Evolutionary conservation across 116 monocot species (phyloP), one percentile per base, ranked within the genome.

Genomic region (Cymodocea nodosa): DNA sequence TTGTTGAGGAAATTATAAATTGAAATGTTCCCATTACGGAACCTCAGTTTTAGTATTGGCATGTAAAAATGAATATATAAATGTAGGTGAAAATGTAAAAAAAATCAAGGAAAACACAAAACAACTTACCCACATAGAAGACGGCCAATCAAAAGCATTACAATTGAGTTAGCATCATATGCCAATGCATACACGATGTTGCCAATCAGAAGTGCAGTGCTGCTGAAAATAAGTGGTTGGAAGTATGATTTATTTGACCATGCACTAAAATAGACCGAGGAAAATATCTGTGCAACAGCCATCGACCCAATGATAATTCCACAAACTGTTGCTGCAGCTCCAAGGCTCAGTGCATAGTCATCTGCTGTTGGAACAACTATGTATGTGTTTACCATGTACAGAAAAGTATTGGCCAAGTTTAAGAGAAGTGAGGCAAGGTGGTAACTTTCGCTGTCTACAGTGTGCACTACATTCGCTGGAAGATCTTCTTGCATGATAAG

Each of bases 321-420:
- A 80, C 93, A 94, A 34, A 84, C 84, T 52, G 94, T 89, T 23
- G 89, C 86, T 65, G 89, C 89, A 60, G 94, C 94, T 65, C 94
- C 94, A 59, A 94, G 86, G 76, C 86, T 89, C 44, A 76, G 63
- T 30, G 94, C 79, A 70, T 94, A 94, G 65, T 84, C 78, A 83
- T 94, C 94, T 66, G 94, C 94, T 18, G 94, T 94, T 34, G 94
- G 89, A 16, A 94, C 94, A 68, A 94, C 77, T 22, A 94, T 94
- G 51, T 94, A 94, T 35, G 94, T 89, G 77, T 94, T 94, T 60
- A 94, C 86, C 89, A 94, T 94, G 74, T 89, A 94, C 36, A 94
- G 78, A 65, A 89, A 94, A 39, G 94, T 89, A 70, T 94, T 94
- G 22, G 35, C 89, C 68, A 94, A 78, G 64, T 94, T 94, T 73